These are phyloP conservation scores for Nitzschia sp. DNA, from an alignment of 108 stramenopile genomes.

Conservation along the genomic window DNA sequence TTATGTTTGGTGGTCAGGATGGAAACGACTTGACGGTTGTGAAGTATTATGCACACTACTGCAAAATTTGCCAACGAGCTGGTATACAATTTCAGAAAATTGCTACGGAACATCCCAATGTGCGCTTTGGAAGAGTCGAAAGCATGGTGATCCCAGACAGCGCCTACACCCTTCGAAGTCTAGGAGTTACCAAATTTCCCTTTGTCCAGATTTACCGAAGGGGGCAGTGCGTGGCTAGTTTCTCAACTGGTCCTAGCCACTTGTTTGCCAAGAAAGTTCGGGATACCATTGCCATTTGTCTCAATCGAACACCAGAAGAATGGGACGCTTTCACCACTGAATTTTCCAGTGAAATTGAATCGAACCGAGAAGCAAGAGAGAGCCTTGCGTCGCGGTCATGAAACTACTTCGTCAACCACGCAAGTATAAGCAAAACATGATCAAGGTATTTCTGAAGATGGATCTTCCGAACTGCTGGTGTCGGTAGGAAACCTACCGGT, in stretches of 20 bases:
- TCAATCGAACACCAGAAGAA: conserved; percentile 17
- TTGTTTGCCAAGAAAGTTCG: conserved; percentile 26
- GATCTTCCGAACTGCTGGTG: no score
- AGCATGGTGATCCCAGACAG: conserved; percentile 9
- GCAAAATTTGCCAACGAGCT: conserved; percentile 39
- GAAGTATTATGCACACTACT: conserved; percentile 29
- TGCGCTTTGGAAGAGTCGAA: conserved; percentile 15
- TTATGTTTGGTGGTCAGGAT: not conserved
- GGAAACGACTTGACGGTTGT: conserved; percentile 5
- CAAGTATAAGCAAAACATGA: no score
- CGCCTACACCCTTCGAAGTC: conserved; percentile 7
- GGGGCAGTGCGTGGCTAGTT: conserved; percentile 37
- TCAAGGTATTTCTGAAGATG: no score
- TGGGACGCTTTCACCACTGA: conserved; percentile 29
- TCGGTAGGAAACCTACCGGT: no score
- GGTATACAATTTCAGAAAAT: conserved; percentile 18
- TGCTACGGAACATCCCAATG: conserved; percentile 15
- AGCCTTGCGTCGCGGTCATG: not conserved
- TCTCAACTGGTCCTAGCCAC: conserved; percentile 27
- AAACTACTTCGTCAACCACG: no score
- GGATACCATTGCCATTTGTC: conserved; percentile 22
- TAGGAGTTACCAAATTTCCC: conserved; percentile 39
- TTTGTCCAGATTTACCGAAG: conserved; percentile 40
- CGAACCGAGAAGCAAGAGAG: not conserved
- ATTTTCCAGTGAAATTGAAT: conserved; percentile 23